Percentiles rank a stretch among this genome's conserved stretches.
Evolutionary conservation across 768 basidiomycete species (phyloP).

Genomic region (Pleurotus sapidus): DNA sequence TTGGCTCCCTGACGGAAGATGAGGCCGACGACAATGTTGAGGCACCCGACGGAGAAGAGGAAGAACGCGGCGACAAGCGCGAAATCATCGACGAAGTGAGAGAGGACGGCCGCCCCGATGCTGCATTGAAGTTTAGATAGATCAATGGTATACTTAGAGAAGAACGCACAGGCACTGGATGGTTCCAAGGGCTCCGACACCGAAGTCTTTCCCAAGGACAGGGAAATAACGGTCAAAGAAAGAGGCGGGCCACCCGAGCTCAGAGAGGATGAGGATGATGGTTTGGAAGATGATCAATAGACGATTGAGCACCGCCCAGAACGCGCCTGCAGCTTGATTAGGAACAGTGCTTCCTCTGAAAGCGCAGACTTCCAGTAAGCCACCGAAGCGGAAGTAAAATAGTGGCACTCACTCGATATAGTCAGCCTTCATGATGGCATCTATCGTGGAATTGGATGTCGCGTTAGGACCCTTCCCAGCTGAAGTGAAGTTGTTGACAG

Average conservation of each 20-base stretch:
- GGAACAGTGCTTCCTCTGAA: constrained; percentile 79
- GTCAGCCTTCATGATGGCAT: constrained; percentile 51
- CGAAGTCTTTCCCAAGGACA: constrained; percentile 82
- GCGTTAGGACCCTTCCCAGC: constrained; percentile 33
- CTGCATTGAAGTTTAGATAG: constrained; percentile 23
- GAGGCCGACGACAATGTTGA: constrained; percentile 81
- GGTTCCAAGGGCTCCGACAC: constrained; percentile 83
- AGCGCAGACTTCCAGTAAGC: neutral
- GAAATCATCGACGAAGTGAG: constrained; percentile 79
- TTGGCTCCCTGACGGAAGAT: constrained; percentile 73
- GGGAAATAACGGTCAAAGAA: constrained; percentile 92
- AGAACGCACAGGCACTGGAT: constrained; percentile 76
- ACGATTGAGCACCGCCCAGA: constrained; percentile 87
- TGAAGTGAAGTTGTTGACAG: constrained; percentile 61
- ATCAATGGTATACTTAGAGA: neutral
- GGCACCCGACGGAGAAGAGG: constrained; percentile 77
- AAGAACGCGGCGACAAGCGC: constrained; percentile 86
- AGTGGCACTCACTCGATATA: constrained; percentile 66
- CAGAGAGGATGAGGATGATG: constrained; percentile 73
- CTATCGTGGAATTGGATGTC: constrained; percentile 28
- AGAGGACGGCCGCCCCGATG: constrained; percentile 67
- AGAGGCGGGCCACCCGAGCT: constrained; percentile 70
- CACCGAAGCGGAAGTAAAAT: neutral
- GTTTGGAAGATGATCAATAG: constrained; percentile 84
- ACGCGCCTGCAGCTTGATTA: constrained; percentile 87